These are phyloP conservation scores for Trichosporon inkin DNA, from an alignment of 1,284 basidiomycete species.

Conservation along the genomic window DNA sequence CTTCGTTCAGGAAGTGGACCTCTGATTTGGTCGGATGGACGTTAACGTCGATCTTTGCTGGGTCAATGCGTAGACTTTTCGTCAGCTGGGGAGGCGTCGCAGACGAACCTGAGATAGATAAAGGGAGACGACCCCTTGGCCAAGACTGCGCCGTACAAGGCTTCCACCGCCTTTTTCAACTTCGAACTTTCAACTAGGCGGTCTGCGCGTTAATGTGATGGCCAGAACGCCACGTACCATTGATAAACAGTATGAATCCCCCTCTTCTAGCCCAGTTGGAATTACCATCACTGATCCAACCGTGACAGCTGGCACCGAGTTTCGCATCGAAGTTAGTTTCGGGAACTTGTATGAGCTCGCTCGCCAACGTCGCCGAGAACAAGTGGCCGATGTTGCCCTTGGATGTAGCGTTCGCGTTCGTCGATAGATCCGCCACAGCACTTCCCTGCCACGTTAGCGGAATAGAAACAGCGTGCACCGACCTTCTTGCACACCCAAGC, in stretches of 20 bases:
- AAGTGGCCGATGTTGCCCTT: constrained; percentile 71
- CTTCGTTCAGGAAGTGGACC: constrained; percentile 92
- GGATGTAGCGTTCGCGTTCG: constrained; percentile 65
- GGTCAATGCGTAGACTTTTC: constrained; percentile 71
- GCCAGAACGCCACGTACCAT: constrained; percentile 61
- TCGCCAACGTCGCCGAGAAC: constrained; percentile 75
- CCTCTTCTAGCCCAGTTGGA: constrained; percentile 77
- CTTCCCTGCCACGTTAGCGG: constrained; percentile 60
- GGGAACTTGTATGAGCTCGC: constrained; percentile 67
- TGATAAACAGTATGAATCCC: constrained; percentile 87
- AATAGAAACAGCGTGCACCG: neutral
- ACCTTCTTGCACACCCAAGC: constrained; percentile 89
- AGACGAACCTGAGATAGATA: constrained; percentile 75
- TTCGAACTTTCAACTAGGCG: constrained; percentile 86
- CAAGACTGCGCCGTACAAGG: constrained; percentile 77
- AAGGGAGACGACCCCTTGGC: constrained; percentile 89
- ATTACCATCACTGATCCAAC: constrained; percentile 80
- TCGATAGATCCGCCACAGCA: constrained; percentile 73
- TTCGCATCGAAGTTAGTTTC: constrained; percentile 47
- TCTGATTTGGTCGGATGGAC: constrained; percentile 98
- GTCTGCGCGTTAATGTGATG: constrained; percentile 55
- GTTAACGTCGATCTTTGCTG: constrained; percentile 89
- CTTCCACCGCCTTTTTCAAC: constrained; percentile 83
- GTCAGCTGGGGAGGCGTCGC: neutral
- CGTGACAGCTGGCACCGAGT: constrained; percentile 59